phyloP scores from a whole-genome alignment of 2,329 filamentous ascomycete genomes.

The Penicillium sp. region DNA sequence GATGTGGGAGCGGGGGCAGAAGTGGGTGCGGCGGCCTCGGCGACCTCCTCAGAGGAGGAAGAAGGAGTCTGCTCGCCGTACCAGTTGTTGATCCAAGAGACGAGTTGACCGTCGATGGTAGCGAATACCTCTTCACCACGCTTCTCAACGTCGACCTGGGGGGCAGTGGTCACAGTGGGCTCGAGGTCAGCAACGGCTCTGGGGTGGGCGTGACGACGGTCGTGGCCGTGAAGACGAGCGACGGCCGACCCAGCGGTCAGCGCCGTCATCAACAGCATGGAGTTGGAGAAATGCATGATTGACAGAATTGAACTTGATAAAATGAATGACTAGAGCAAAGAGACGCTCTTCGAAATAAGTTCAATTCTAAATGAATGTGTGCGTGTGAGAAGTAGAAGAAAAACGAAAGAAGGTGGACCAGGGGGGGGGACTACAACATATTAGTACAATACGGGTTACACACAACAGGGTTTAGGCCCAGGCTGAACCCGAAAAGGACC shows the following conservation, averaged over 20 bases:
- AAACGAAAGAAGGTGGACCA: slow-evolving; percentile 12
- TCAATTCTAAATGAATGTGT: slow-evolving; percentile 24
- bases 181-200: slow-evolving; percentile 11
- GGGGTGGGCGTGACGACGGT: slow-evolving; percentile 38
- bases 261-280: slow-evolving; percentile 37
- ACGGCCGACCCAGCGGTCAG: slow-evolving; percentile 38
- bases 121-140: slow-evolving; percentile 36
- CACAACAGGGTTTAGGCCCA: slow-evolving; percentile 3
- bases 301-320: slow-evolving; percentile 13
- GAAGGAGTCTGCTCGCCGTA: slow-evolving; percentile 20
- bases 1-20: slow-evolving; percentile 16
- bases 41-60: slow-evolving; percentile 6
- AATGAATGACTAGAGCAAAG: slow-evolving; percentile 22
- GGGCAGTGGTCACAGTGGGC: background rate
- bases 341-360: slow-evolving; percentile 13
- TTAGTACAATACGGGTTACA: slow-evolving; percentile 9
- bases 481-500: slow-evolving; percentile 3
- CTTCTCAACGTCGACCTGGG: slow-evolving; percentile 20
- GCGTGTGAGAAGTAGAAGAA: slow-evolving; percentile 7
- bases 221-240: slow-evolving; percentile 40
- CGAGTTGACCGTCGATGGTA: slow-evolving; percentile 35
- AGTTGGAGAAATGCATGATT: slow-evolving; percentile 42
- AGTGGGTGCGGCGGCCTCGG: slow-evolving; percentile 4
- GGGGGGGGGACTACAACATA: background rate
- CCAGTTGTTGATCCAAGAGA: slow-evolving; percentile 40